Conservation (phyloP, 2,329 filamentous ascomycete genomes). For the Diaporthe eres region DNA sequence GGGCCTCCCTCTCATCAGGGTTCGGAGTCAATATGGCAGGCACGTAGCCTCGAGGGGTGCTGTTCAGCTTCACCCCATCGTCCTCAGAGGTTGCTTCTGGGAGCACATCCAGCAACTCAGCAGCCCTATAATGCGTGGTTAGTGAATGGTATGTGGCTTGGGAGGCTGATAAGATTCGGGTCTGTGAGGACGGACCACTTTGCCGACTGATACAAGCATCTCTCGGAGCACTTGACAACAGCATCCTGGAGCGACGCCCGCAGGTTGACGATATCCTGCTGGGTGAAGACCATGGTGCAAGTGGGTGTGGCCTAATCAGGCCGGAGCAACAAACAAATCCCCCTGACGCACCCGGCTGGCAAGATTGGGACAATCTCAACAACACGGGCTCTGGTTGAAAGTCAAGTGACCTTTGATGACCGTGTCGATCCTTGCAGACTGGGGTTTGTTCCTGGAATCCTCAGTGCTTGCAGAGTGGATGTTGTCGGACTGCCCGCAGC, state of each 20-base stretch:
- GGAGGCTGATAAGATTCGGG: no score
- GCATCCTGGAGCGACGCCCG: slow-evolving; percentile 85
- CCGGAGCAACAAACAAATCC: neutral
- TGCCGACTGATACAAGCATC: slow-evolving; percentile 94
- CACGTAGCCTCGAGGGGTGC: slow-evolving; percentile 54
- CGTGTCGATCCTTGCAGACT: slow-evolving; percentile 11
- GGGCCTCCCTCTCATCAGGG: slow-evolving; percentile 78
- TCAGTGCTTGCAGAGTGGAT: neutral
- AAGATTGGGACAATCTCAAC: slow-evolving; percentile 18
- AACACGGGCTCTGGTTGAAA: neutral
- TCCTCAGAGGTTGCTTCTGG: slow-evolving; percentile 68
- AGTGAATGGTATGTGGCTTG: neutral
- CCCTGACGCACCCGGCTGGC: neutral
- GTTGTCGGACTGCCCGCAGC: neutral
- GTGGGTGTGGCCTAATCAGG: slow-evolving; percentile 19
- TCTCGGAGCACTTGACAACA: slow-evolving; percentile 90
- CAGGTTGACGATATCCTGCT: slow-evolving; percentile 73
- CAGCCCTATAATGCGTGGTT: slow-evolving; percentile 74
- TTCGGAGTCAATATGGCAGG: slow-evolving; percentile 68
- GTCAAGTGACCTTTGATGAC: neutral
- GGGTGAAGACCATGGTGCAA: slow-evolving; percentile 65
- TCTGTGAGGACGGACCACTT: slow-evolving; percentile 80
- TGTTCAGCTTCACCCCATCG: slow-evolving; percentile 66
- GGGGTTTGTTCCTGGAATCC: neutral
- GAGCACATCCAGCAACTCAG: slow-evolving; percentile 91